A percentile compares a stretch with the other conserved stretches of the same genome.
These are phyloP conservation scores for Kandelia obovata DNA, from an alignment of 345 rosid species.

Conservation along the genomic window DNA sequence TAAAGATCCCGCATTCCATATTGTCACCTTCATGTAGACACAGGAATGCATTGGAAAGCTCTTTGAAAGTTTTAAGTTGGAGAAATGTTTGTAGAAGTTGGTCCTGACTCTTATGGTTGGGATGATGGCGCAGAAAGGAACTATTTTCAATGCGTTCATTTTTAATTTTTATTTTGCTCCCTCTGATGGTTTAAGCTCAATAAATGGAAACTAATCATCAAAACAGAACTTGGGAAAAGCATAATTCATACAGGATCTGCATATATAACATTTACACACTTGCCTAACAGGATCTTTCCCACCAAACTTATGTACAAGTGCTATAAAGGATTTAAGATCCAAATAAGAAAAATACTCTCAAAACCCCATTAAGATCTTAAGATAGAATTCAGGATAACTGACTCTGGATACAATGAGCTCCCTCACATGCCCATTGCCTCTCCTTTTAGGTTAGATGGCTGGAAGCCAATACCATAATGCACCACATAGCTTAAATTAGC, in stretches of 20 bases:
- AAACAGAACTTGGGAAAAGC: neutral
- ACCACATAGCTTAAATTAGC: slow-evolving; percentile 4
- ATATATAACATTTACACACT: neutral
- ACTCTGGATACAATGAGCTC: slow-evolving; percentile 13
- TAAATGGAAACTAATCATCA: neutral
- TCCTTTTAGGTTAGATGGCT: slow-evolving; percentile 3
- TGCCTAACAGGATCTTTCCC: neutral
- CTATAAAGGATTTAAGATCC: slow-evolving; percentile 4
- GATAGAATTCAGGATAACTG: neutral
- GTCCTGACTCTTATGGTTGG: too few relatives aligned
- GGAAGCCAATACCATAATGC: slow-evolving; percentile 7
- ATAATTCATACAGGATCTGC: neutral
- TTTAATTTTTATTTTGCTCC: neutral
- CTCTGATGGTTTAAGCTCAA: neutral
- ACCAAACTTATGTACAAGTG: slow-evolving; percentile 14
- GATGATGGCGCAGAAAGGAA: too few relatives aligned
- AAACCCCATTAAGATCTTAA: slow-evolving; percentile 16
- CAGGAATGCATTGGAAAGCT: neutral
- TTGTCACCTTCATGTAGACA: too few relatives aligned
- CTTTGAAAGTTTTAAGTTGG: neutral
- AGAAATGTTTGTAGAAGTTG: neutral
- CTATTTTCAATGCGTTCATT: too few relatives aligned
- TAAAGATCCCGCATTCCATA: too few relatives aligned
- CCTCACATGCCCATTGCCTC: neutral
- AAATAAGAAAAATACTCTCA: slow-evolving; percentile 14